Evolutionary conservation across 2,329 filamentous ascomycete species (phyloP).

Genomic region (Coniochaeta hoffmannii): DNA sequence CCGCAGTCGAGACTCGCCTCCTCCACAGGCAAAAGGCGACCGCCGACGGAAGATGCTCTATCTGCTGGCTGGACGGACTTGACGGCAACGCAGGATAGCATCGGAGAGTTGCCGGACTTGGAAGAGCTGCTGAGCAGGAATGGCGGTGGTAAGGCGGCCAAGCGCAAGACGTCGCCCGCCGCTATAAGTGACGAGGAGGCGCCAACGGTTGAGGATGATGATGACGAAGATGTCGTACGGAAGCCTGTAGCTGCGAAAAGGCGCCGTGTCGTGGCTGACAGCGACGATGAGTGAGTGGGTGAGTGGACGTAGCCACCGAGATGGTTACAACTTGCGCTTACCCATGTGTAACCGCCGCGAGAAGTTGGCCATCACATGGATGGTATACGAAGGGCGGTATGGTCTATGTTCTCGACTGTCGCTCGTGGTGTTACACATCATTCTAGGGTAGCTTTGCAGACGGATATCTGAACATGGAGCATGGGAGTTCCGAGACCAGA

Average conservation of each 20-base stretch:
- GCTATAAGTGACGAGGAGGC: background rate
- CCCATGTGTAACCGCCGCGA: too few relatives aligned
- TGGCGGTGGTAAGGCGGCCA: background rate
- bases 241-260: background rate
- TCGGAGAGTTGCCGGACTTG: background rate
- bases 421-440: too few relatives aligned
- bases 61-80: background rate
- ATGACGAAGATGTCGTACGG: background rate
- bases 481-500: background rate
- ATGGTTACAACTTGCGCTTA: background rate
- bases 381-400: too few relatives aligned
- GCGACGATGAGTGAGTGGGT: slow-evolving; percentile 2
- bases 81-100: background rate
- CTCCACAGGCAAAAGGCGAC: background rate
- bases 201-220: too few relatives aligned
- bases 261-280: background rate
- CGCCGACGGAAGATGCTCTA: background rate
- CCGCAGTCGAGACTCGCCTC: background rate
- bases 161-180: background rate
- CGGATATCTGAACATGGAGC: too few relatives aligned
- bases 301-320: background rate
- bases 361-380: too few relatives aligned
- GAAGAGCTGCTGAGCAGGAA: background rate
- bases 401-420: too few relatives aligned
- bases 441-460: too few relatives aligned